Percentiles rank a stretch among this genome's conserved stretches.
Evolutionary conservation across 2,329 filamentous ascomycete genomes (phyloP).

Genomic region (Arachnomyces sp.): DNA sequence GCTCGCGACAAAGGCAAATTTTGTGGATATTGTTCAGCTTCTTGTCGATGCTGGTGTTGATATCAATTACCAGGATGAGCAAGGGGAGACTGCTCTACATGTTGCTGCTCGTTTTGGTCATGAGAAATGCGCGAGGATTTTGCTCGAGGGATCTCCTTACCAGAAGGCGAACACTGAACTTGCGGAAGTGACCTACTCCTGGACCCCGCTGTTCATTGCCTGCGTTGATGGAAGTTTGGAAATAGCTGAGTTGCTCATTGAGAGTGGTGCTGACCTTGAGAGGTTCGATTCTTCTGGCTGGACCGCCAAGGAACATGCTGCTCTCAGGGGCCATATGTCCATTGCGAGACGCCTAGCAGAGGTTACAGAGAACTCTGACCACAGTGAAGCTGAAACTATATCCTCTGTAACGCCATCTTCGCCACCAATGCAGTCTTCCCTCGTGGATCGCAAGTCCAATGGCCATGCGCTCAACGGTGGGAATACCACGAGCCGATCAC

Average conservation of each 20-base stretch:
- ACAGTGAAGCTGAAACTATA: constrained; percentile 24
- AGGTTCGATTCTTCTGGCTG: constrained; percentile 79
- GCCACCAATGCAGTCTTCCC: constrained; percentile 28
- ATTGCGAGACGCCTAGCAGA: constrained; percentile 64
- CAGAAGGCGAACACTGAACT: constrained; percentile 72
- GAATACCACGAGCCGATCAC: constrained; percentile 38
- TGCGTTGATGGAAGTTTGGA: constrained; percentile 76
- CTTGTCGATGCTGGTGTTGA: constrained; percentile 85
- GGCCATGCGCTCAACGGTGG: constrained; percentile 17
- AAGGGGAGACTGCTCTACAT: constrained; percentile 85
- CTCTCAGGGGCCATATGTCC: constrained; percentile 74
- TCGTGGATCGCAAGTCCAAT: constrained; percentile 37
- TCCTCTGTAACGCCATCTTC: constrained; percentile 31
- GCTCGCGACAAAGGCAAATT: constrained; percentile 82
- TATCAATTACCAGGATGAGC: constrained; percentile 85
- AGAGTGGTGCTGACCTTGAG: constrained; percentile 67
- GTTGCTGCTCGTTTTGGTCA: constrained; percentile 85
- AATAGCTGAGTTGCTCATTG: constrained; percentile 68
- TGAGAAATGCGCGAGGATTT: constrained; percentile 64
- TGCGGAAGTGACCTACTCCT: constrained; percentile 74
- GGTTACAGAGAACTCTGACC: constrained; percentile 39
- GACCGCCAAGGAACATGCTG: constrained; percentile 89
- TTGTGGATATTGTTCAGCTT: constrained; percentile 72
- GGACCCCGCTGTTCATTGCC: constrained; percentile 92
- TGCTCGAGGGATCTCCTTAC: constrained; percentile 60